These are phyloP conservation scores for Fusarium austroafricanum DNA, from an alignment of 2,329 filamentous ascomycete species.

Conservation along the genomic window DNA sequence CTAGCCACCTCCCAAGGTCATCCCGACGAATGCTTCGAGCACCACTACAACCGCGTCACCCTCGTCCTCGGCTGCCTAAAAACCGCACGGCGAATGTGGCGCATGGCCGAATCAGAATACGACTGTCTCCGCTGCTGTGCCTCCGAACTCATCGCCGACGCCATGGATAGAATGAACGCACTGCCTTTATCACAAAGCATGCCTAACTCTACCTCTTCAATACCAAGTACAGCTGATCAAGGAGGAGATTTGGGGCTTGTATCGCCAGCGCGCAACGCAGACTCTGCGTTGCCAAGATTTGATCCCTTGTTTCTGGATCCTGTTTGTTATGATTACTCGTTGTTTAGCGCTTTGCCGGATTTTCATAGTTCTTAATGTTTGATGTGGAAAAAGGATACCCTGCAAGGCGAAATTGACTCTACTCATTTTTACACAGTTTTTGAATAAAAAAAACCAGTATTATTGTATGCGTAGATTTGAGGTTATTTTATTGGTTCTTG, in stretches of 20 bases:
- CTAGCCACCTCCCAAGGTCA: conserved; percentile 35
- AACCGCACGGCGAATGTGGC: conserved; percentile 34
- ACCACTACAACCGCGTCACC: conserved; percentile 39
- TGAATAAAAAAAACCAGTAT: no score
- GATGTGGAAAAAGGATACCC: conserved; percentile 12
- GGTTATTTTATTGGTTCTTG: background rate
- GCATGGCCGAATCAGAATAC: conserved; percentile 35
- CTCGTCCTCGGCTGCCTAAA: conserved; percentile 31
- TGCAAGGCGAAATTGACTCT: background rate
- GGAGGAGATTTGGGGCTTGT: background rate
- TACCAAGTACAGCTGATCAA: background rate
- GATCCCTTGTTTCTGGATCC: conserved; percentile 21
- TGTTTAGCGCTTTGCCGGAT: conserved; percentile 20
- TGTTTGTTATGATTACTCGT: conserved; percentile 24
- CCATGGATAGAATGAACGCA: conserved; percentile 40
- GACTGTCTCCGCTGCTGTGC: conserved; percentile 32
- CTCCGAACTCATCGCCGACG: conserved; percentile 30
- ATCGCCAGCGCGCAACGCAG: conserved; percentile 1
- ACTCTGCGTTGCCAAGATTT: conserved; percentile 3
- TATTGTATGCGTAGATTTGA: no score
- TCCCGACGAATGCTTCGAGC: conserved; percentile 39
- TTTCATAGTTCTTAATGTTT: conserved; percentile 20
- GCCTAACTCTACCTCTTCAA: background rate
- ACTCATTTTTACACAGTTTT: background rate
- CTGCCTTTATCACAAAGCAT: conserved; percentile 26